Base-by-base conservation (phyloP, 768 basidiomycete genomes). In the Collybiopsis luxurians region DNA sequence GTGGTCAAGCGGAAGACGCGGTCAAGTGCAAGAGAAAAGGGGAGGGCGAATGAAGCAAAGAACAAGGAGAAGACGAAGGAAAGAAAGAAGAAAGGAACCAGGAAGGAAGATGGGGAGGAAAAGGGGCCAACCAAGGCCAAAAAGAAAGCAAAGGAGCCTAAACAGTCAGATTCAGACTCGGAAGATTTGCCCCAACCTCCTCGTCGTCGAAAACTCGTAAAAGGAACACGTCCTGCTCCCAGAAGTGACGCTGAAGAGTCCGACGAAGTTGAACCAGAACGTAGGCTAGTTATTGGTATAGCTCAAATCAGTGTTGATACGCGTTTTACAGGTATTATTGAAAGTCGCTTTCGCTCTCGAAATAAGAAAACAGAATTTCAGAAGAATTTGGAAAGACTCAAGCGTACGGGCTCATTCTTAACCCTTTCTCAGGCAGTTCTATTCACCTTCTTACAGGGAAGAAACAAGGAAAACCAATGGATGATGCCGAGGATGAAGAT, bases 301-400 rank as follows among this genome's bases (percentile, higher is more conserved):
- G 17, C 24, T 46, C 45, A 26, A 5, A 6, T 46, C n/a, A 43
- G 53, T 27, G 43, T 17, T 36, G 58, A 42, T 51, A 44, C 34
- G 10, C 21, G 54, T 21, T 31, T 6, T 26, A 2, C 59, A 91
- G 87, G 74, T 52, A 87, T 92, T 27, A 71, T 93, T 39, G 75
- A 85, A 24, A 73, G 71, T 6, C 84, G 90, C 43, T 68, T 92
- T 28, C 84, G 91, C 34, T 67, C 71, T 26, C 80, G 89, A 28
- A 73, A 76, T 57, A 89, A 82, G 69, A 76, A 78, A 67, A 79
- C 85, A 13, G 59, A 69, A 4, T 92, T 82, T 66, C 86, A 85
- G 60, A 78, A 75, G 65, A 86, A 81, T 58, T 67, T 92, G 13
- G 85, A 88, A 59, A 84, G 76, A 59, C 63, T 91, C 51, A 89